These are phyloP conservation scores for Daedaleopsis sinensis DNA, from an alignment of 768 basidiomycete genomes.

Conservation along the genomic window DNA sequence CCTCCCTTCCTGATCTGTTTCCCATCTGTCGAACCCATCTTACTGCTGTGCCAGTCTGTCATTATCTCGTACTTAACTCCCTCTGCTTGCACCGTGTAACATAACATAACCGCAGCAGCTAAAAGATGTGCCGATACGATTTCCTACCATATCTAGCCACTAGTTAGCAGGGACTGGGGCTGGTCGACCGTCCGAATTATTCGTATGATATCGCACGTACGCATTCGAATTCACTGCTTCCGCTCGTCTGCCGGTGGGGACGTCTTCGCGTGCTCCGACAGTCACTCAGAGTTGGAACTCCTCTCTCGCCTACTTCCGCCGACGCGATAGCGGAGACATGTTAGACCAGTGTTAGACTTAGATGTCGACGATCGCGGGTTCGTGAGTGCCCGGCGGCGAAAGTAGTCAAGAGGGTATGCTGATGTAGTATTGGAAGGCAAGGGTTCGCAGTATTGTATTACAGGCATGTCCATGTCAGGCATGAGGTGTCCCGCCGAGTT, in stretches of 20 bases:
- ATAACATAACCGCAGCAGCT: conserved; percentile 23
- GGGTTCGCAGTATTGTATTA: neutral
- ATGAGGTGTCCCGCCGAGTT: neutral
- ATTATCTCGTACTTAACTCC: conserved; percentile 16
- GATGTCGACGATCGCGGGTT: neutral
- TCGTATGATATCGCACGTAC: conserved; percentile 16
- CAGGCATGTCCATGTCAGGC: neutral
- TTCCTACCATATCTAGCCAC: conserved; percentile 19
- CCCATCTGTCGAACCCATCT: conserved; percentile 18
- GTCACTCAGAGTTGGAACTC: neutral
- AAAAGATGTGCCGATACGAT: conserved; percentile 25
- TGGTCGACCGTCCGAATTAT: conserved; percentile 22
- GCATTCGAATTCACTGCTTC: conserved; percentile 14
- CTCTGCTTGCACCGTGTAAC: conserved; percentile 22
- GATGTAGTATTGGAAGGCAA: conserved; percentile 3
- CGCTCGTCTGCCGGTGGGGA: neutral
- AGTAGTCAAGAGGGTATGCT: neutral
- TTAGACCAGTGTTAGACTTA: too few relatives aligned
- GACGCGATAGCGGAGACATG: neutral
- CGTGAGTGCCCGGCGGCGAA: neutral
- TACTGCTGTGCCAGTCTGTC: conserved; percentile 24
- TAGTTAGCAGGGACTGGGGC: conserved; percentile 20
- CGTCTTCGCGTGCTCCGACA: neutral
- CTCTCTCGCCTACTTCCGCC: neutral
- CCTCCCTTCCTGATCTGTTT: conserved; percentile 10